These are phyloP conservation scores for Stemphylium vesicarium DNA, from an alignment of 2,329 filamentous ascomycete species.

Conservation along the genomic window DNA sequence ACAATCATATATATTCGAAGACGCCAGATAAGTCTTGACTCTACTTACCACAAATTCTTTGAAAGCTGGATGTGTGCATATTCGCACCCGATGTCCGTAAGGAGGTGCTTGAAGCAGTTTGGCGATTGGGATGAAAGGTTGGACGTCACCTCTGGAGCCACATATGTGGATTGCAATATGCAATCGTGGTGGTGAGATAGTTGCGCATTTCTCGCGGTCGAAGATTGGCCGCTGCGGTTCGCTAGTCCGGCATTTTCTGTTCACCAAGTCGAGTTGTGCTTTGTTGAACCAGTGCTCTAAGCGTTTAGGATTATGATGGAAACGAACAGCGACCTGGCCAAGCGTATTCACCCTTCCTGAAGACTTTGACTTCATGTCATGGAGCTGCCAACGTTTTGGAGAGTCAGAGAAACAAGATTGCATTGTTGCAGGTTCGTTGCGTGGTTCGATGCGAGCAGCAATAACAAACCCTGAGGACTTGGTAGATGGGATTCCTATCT, in stretches of 20 bases:
- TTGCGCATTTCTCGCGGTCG: not conserved
- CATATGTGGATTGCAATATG: conserved; percentile 65
- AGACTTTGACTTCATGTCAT: not conserved
- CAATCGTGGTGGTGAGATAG: conserved; percentile 30
- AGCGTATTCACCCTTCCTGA: conserved; percentile 19
- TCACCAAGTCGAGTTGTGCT: conserved; percentile 8
- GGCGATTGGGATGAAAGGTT: conserved; percentile 66
- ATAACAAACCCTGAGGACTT: not conserved
- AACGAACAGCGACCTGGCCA: conserved; percentile 26
- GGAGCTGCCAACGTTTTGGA: not conserved
- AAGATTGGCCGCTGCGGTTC: not conserved
- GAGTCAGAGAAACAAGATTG: not conserved
- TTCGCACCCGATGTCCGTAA: conserved; percentile 35
- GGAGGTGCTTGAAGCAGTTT: conserved; percentile 50
- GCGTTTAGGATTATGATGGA: conserved; percentile 22
- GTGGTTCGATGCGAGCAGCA: too few relatives aligned
- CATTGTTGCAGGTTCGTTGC: not conserved
- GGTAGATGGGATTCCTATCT: not conserved
- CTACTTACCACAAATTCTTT: conserved; percentile 24
- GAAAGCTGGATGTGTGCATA: conserved; percentile 38
- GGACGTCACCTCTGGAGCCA: conserved; percentile 61
- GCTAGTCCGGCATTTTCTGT: not conserved
- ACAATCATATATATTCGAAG: not conserved
- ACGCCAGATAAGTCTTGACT: not conserved
- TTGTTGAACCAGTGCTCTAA: conserved; percentile 28